These are phyloP conservation scores for Metschnikowia reukaufii DNA, from an alignment of 805 yeast genomes.

Conservation along the genomic window DNA sequence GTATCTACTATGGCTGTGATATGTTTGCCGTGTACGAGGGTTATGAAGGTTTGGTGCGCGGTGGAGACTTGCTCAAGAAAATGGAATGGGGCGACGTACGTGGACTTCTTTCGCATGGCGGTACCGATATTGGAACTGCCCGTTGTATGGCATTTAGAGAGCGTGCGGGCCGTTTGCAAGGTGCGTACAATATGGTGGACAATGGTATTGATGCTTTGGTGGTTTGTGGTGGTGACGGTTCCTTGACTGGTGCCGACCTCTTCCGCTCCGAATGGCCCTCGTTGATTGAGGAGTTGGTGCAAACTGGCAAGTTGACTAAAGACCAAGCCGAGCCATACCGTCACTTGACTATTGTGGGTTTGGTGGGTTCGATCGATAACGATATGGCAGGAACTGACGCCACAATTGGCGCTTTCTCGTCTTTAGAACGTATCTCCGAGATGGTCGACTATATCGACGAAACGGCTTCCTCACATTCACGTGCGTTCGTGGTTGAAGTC, in stretches of 20 bases:
- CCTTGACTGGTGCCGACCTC: conserved; percentile 94
- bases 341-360: conserved; percentile 83
- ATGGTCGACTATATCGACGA: conserved; percentile 96
- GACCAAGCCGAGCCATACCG: conserved; percentile 62
- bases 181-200: conserved; percentile 79
- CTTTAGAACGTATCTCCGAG: conserved; percentile 88
- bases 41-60: conserved; percentile 86
- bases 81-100: conserved; percentile 94
- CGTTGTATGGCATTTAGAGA: conserved; percentile 84
- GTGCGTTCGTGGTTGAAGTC: conserved; percentile 97
- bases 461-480: conserved; percentile 93
- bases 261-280: conserved; percentile 96
- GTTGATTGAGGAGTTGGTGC: conserved; percentile 68
- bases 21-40: conserved; percentile 93
- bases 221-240: conserved; percentile 99
- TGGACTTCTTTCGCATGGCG: conserved; percentile 90
- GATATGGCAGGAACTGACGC: conserved; percentile 97
- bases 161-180: conserved; percentile 77
- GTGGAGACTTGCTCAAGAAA: conserved; percentile 73
- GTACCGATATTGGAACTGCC: conserved; percentile 96
- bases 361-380: conserved; percentile 96
- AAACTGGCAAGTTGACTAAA: conserved; percentile 53
- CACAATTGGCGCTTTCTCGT: conserved; percentile 94
- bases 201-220: conserved; percentile 93
- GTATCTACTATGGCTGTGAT: conserved; percentile 83